phyloP scores from a whole-genome alignment of 2,329 filamentous ascomycete genomes.

The Catunica adiposa region DNA sequence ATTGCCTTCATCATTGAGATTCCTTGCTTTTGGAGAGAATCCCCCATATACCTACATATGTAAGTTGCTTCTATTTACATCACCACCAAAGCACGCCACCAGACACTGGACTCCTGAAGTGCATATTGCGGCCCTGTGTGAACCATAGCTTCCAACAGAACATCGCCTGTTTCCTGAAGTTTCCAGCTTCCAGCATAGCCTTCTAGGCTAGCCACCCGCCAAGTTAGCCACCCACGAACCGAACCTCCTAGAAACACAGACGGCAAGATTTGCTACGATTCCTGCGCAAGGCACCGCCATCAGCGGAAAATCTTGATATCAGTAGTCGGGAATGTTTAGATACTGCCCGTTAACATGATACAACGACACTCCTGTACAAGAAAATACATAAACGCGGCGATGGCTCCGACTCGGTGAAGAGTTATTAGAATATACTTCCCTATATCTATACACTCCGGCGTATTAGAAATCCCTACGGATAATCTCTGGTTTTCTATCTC shows the following conservation, averaged over 20 bases:
- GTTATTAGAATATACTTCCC: too few relatives aligned
- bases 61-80: neutral
- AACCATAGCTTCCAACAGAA: neutral
- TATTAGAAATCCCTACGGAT: neutral
- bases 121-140: neutral
- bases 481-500: neutral
- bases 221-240: neutral
- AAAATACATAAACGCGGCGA: neutral
- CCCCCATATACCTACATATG: slow-evolving; percentile 4
- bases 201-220: too few relatives aligned
- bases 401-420: too few relatives aligned
- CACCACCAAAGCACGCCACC: neutral
- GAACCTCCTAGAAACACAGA: neutral
- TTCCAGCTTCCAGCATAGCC: too few relatives aligned
- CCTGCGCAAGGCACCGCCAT: neutral
- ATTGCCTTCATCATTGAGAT: neutral
- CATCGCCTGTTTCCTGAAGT: neutral
- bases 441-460: too few relatives aligned
- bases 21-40: neutral
- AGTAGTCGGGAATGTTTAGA: neutral
- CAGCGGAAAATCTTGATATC: neutral
- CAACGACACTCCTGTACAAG: neutral
- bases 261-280: neutral
- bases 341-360: neutral
- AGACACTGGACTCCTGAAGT: neutral